phyloP scores from a whole-genome alignment of 176 grass and related monocot species.

The Paspalum vaginatum region DNA sequence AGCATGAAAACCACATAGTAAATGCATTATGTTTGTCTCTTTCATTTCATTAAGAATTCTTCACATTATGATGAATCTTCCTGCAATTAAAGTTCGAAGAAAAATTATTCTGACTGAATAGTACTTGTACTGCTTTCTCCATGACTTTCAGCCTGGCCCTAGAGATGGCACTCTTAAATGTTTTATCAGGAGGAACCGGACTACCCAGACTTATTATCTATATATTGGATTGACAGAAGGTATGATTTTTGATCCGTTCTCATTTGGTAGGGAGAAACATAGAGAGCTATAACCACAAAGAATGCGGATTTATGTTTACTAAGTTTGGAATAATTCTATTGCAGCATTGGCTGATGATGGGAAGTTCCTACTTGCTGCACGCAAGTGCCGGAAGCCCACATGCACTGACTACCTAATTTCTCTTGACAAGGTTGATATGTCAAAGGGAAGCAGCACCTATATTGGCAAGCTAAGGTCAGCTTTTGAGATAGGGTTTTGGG shows the following conservation, averaged over 20 bases:
- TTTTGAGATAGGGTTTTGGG: constrained; percentile 19
- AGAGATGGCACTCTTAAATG: constrained; percentile 81
- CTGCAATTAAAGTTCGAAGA: neutral
- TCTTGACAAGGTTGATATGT: constrained; percentile 66
- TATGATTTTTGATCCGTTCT: constrained; percentile 41
- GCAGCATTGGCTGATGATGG: constrained; percentile 83
- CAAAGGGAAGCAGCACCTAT: constrained; percentile 82
- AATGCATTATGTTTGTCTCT: neutral
- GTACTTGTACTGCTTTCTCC: neutral
- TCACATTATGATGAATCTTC: neutral
- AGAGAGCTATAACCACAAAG: neutral
- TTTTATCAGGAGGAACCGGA: constrained; percentile 89
- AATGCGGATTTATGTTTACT: constrained; percentile 15
- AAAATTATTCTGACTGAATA: constrained; percentile 2
- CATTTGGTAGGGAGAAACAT: neutral
- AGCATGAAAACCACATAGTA: neutral
- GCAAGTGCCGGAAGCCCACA: constrained; percentile 84
- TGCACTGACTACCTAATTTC: constrained; percentile 96
- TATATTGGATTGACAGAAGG: constrained; percentile 90
- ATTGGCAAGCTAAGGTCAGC: constrained; percentile 92
- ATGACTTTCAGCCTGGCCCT: constrained; percentile 72
- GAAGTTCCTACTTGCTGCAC: constrained; percentile 89
- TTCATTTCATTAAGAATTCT: neutral
- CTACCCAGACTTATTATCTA: constrained; percentile 79
- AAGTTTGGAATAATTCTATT: constrained; percentile 34